phyloP scores from a whole-genome alignment of 345 rosid genomes.

The Acer saccharum region DNA sequence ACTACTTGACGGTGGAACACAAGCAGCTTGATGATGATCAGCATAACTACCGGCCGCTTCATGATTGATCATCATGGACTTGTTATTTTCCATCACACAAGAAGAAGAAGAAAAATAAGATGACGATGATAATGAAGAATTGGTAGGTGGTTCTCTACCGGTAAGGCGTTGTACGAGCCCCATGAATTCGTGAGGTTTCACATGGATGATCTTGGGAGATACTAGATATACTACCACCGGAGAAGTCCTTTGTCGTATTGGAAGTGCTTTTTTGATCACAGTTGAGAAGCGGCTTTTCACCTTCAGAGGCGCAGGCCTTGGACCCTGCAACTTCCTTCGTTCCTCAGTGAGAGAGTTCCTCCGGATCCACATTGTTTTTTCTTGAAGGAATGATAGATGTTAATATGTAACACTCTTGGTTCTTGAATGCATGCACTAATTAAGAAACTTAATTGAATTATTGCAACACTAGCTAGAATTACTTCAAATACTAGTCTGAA shows the following conservation, averaged over 20 bases:
- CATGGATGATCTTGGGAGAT: constrained; percentile 53
- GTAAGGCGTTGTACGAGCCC: constrained; percentile 52
- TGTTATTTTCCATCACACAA: neutral
- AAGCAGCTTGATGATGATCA: neutral
- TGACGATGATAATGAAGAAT: neutral
- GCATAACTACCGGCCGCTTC: neutral
- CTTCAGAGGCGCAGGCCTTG: constrained; percentile 20
- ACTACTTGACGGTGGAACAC: neutral
- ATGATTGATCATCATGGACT: neutral
- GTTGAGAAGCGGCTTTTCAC: constrained; percentile 1
- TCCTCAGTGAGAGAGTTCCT: neutral
- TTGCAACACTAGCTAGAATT: too few species aligned
- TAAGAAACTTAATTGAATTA: too few species aligned
- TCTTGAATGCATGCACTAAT: too few species aligned
- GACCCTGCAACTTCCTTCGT: constrained; percentile 15
- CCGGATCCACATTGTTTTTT: neutral
- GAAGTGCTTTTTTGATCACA: constrained; percentile 8
- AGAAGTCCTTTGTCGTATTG: neutral
- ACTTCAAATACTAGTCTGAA: too few species aligned
- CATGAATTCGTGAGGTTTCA: constrained; percentile 47
- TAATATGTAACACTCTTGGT: too few species aligned
- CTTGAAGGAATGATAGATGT: too few species aligned
- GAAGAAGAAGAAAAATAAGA: neutral
- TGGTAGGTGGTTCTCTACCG: constrained; percentile 28
- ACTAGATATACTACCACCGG: constrained; percentile 40